phyloP scores from a whole-genome alignment of 441 rosid species.

The Cnidoscolus chayamansa region DNA sequence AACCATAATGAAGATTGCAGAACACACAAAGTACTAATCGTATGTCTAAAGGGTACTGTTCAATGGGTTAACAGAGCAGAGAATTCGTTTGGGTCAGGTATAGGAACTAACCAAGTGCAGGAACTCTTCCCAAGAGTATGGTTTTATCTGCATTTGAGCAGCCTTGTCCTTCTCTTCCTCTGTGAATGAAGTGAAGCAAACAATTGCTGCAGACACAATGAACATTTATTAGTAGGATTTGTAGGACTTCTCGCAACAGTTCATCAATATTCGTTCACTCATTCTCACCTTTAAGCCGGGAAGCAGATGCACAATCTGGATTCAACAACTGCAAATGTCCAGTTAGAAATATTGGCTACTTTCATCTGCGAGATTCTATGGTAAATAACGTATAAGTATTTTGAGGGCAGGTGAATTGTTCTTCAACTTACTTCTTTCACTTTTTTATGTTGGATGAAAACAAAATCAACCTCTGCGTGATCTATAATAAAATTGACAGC shows the following conservation, averaged over 20 bases:
- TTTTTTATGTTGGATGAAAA: slow-evolving; percentile 80
- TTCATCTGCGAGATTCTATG: neutral
- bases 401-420: neutral
- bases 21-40: no score
- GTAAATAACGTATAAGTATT: neutral
- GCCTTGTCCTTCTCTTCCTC: slow-evolving; percentile 56
- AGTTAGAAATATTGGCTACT: slow-evolving; percentile 13
- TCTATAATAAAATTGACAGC: slow-evolving; percentile 80
- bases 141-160: slow-evolving; percentile 41
- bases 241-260: neutral
- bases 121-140: slow-evolving; percentile 79
- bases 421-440: slow-evolving; percentile 52
- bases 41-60: no score
- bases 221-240: slow-evolving; percentile 22
- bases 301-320: slow-evolving; percentile 49
- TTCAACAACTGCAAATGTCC: slow-evolving; percentile 51
- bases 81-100: neutral
- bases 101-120: slow-evolving; percentile 50
- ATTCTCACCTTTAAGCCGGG: slow-evolving; percentile 56
- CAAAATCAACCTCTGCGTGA: slow-evolving; percentile 78
- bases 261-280: slow-evolving; percentile 7
- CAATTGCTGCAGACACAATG: slow-evolving; percentile 52
- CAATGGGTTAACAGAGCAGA: no score
- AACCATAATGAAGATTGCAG: slow-evolving; percentile 14
- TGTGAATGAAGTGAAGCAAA: slow-evolving; percentile 63